phyloP scores from a whole-genome alignment of 225 moss, liverwort and hornwort genomes.

The Anthoceros angustus region DNA sequence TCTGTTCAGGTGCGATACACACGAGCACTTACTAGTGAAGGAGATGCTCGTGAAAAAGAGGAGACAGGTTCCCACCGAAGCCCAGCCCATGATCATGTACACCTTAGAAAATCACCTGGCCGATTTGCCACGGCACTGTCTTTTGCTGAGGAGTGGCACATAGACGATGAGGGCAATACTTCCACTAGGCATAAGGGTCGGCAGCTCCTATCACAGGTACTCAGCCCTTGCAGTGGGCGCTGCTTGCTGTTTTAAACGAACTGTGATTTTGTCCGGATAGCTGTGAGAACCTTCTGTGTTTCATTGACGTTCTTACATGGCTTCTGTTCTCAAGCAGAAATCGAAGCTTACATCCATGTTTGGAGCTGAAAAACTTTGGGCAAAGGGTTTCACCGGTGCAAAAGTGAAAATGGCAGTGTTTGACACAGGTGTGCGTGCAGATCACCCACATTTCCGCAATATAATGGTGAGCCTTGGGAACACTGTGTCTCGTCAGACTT shows the following conservation, averaged over 20 bases:
- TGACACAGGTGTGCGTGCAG: conserved; percentile 89
- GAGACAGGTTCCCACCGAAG: conserved; percentile 6
- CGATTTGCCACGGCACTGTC: conserved; percentile 49
- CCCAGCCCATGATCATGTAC: background rate
- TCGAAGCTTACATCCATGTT: conserved; percentile 97
- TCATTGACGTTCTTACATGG: background rate
- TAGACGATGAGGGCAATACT: conserved; percentile 17
- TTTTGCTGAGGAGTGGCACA: conserved; percentile 29
- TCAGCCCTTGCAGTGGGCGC: background rate
- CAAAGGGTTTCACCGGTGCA: conserved; percentile 56
- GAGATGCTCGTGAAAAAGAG: conserved; percentile 10
- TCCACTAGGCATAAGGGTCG: conserved; percentile 32
- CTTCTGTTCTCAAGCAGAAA: conserved; percentile 31
- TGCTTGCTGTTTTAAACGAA: background rate
- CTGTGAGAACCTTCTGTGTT: background rate
- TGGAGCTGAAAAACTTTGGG: conserved; percentile 83
- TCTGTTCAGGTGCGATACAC: conserved; percentile 82
- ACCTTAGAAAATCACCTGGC: conserved; percentile 35
- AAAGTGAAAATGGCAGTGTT: conserved; percentile 96
- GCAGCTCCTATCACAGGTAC: conserved; percentile 54
- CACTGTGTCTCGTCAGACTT: background rate
- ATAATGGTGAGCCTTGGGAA: conserved; percentile 46
- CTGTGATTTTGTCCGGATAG: conserved; percentile 3
- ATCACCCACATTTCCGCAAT: conserved; percentile 92
- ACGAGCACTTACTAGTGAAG: conserved; percentile 44